Base-by-base conservation (phyloP, 164 flowering plant genomes). In the Umbellularia californica region DNA sequence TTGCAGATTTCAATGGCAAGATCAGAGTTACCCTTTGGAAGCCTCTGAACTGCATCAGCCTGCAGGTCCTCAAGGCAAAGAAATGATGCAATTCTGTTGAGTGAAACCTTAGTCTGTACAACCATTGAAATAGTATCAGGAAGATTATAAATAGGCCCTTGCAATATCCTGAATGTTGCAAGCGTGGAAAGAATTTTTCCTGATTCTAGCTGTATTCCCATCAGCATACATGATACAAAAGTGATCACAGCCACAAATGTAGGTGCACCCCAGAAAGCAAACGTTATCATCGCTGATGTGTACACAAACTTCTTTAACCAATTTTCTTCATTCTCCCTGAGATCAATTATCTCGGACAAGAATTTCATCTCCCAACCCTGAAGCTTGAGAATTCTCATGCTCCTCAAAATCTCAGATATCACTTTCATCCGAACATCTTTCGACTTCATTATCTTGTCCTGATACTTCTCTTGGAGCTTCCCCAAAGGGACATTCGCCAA, bases 361-460 rank as follows among this genome's bases (percentile, higher is more conserved):
- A 89, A 90, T 82, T 82, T 90, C 88, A 85, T 82, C 75, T 92
- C 94, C 94, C 97, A 92, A 12, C 83, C 93, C 69, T 90, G 94
- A 69, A 92, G 88, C 80, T 92, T 92, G 72, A 92, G 88, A 73
- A 92, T 87, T 70, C 91, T 90, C 97, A 92, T 90, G 82, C 89
- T 90, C 82, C 88, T 84, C 58, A 90, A 80, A 14, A 86, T 80
- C 77, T 89, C 97, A 19, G 94, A 82, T 0, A 91, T 92, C 10
- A 84, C 84, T 77, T 85, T 89, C 95, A 90, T 92, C 78, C 97
- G 82, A 35, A 66, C 69, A 74, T 92, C 97, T 79, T 92, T 92
- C 1, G 93, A 80, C 55, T 82, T 79, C 97, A 92, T 92, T 2
- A 92, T 64, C 73, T 85, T 84, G 1, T 72, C 83, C 69, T 89